These are phyloP conservation scores for Arachis stenosperma DNA, from an alignment of 306 rosid species.

Conservation along the genomic window DNA sequence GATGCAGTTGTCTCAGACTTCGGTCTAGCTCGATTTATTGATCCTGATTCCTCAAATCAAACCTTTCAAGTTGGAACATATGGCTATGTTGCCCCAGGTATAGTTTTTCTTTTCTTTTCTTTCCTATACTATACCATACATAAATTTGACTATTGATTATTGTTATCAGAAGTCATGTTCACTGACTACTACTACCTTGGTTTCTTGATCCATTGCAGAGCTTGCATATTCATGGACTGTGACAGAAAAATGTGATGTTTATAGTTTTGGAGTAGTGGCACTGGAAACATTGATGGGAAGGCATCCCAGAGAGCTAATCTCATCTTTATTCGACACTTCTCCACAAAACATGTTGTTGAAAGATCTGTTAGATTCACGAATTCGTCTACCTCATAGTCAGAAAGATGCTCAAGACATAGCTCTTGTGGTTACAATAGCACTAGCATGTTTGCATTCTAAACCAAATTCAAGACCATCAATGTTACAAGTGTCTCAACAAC, in stretches of 20 bases:
- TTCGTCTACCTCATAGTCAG: neutral
- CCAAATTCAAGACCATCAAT: slow-evolving; percentile 11
- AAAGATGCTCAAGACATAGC: slow-evolving; percentile 3
- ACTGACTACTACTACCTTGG: too few relatives aligned
- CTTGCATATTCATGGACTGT: too few relatives aligned
- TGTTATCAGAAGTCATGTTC: too few relatives aligned
- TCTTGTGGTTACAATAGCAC: neutral
- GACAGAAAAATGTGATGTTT: too few relatives aligned
- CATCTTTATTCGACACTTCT: neutral
- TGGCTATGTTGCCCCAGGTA: slow-evolving; percentile 25
- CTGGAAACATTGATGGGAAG: slow-evolving; percentile 16
- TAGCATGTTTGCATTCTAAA: neutral
- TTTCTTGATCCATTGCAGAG: too few relatives aligned
- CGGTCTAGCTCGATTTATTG: slow-evolving; percentile 19
- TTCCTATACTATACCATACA: too few relatives aligned
- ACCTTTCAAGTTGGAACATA: neutral
- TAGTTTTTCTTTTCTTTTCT: too few relatives aligned
- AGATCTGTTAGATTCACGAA: neutral
- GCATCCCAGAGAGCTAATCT: neutral
- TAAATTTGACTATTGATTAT: too few relatives aligned
- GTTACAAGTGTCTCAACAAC: neutral
- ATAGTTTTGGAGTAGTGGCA: neutral
- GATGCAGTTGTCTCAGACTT: slow-evolving; percentile 23
- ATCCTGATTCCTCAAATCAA: slow-evolving; percentile 24
- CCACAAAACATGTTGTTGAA: slow-evolving; percentile 2